Evolutionary conservation across 305 asterid genomes (phyloP), one percentile per base, ranked within the genome.

Genomic region (Rubia occidens): DNA sequence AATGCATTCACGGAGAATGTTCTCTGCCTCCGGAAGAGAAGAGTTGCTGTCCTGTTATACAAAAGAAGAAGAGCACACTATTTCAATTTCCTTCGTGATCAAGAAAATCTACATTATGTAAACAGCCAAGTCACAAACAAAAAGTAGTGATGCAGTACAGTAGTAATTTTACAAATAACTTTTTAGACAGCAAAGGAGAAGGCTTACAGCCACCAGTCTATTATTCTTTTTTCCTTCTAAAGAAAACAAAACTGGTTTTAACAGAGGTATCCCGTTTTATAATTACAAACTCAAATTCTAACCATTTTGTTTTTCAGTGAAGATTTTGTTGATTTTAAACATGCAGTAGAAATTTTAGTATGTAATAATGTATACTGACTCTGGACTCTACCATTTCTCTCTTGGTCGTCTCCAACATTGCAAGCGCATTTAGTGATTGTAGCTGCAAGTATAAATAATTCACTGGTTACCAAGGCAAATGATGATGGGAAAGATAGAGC

Each of bases 351-450:
- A 29, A 32, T 11, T 69, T 17, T 45, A 55, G 42, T 26, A 32
- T 40, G 56, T 49, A 54, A 11, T 49, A 54, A 11, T 40, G 60
- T 20, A 45, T 62, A 78, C 88, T 69, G 53, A 91, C 96, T 86
- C 55, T 72, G 8, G 83, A 78, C 20, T 80, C 89, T 71, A 71
- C 80, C 71, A 78, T 66, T 58, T 82, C 88, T 78, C 78, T 71
- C 77, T 74, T 84, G 77, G 68, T 71, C 53, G 76, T 77, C 86
- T 88, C 93, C 82, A 89, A 53, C 60, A 76, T 58, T 66, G 86
- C 88, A 75, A 88, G 88, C 77, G 90, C 86, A 80, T 87, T 82
- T 62, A 89, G 75, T 54, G 98, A 86, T 79, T 91, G 95, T 73
- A 89, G 80, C 98, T 91, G 86, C 90, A 67, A 76, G 79, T 47